phyloP scores from a whole-genome alignment of 1,284 basidiomycete species.

The Cystobasidiaceae sp. region DNA sequence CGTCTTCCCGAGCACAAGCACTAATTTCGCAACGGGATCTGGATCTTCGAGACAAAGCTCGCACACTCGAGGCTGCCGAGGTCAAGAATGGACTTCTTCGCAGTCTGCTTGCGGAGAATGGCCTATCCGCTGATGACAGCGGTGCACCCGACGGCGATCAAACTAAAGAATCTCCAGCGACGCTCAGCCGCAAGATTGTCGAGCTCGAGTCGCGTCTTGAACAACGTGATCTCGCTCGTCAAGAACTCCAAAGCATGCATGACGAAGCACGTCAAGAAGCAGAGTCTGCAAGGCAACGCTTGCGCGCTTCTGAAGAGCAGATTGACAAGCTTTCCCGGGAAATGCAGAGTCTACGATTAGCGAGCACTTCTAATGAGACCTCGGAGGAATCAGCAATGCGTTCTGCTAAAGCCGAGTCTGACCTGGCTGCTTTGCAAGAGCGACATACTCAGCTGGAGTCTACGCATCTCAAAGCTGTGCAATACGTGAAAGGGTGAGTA shows the following conservation, averaged over 20 bases:
- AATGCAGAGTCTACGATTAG: slow-evolving; percentile 15
- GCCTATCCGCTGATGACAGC: slow-evolving; percentile 66
- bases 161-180: slow-evolving; percentile 36
- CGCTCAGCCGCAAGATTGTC: slow-evolving; percentile 63
- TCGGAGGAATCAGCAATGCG: slow-evolving; percentile 33
- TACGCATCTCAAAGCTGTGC: slow-evolving; percentile 44
- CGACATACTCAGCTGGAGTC: slow-evolving; percentile 41
- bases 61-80: slow-evolving; percentile 65
- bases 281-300: slow-evolving; percentile 23
- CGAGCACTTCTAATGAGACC: not conserved
- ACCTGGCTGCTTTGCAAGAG: slow-evolving; percentile 39
- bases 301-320: slow-evolving; percentile 32
- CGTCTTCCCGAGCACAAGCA: slow-evolving; percentile 58
- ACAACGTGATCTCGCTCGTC: slow-evolving; percentile 30
- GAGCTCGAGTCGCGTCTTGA: slow-evolving; percentile 66
- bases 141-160: slow-evolving; percentile 49
- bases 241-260: slow-evolving; percentile 33
- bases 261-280: slow-evolving; percentile 33
- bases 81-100: slow-evolving; percentile 75
- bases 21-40: slow-evolving; percentile 59
- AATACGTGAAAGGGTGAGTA: slow-evolving; percentile 42
- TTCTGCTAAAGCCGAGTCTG: slow-evolving; percentile 33
- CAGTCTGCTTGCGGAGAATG: slow-evolving; percentile 82
- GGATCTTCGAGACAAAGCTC: slow-evolving; percentile 61
- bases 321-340: slow-evolving; percentile 31